phyloP scores from a whole-genome alignment of 306 rosid species.

The Gillenia trifoliata region DNA sequence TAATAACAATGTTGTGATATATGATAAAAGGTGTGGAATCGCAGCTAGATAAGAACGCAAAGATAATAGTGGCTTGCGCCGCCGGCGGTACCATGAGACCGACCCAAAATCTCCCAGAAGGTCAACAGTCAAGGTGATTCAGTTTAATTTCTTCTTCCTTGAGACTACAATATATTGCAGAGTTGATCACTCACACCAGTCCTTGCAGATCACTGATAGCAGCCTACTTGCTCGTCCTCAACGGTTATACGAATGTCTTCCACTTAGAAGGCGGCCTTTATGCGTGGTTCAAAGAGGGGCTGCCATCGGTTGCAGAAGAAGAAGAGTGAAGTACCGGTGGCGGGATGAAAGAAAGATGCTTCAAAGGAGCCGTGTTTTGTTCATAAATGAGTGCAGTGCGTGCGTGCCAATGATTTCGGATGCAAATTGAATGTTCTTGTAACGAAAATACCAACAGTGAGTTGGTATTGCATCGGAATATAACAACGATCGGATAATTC shows the following conservation, averaged over 20 bases:
- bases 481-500: background rate
- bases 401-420: constrained; percentile 7
- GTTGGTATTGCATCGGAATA: background rate
- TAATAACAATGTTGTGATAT: background rate
- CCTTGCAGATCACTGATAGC: constrained; percentile 86
- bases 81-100: constrained; percentile 94
- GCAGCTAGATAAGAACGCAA: constrained; percentile 60
- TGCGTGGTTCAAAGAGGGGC: constrained; percentile 68
- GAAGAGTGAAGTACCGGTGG: constrained; percentile 12
- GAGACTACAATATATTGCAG: background rate
- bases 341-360: constrained; percentile 3
- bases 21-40: constrained; percentile 64
- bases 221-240: constrained; percentile 87
- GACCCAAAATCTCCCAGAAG: constrained; percentile 89
- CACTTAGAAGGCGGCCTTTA: constrained; percentile 95
- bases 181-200: background rate
- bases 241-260: constrained; percentile 79
- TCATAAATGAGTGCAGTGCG: constrained; percentile 30
- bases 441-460: background rate
- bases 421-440: constrained; percentile 20
- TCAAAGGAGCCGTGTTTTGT: constrained; percentile 37
- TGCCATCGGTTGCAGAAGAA: constrained; percentile 52
- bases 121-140: constrained; percentile 84
- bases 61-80: constrained; percentile 89
- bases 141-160: background rate